Evolutionary conservation across 1,139 yeast species (phyloP), one percentile per base, ranked within the genome.

Genomic region (Geotrichum reessii): DNA sequence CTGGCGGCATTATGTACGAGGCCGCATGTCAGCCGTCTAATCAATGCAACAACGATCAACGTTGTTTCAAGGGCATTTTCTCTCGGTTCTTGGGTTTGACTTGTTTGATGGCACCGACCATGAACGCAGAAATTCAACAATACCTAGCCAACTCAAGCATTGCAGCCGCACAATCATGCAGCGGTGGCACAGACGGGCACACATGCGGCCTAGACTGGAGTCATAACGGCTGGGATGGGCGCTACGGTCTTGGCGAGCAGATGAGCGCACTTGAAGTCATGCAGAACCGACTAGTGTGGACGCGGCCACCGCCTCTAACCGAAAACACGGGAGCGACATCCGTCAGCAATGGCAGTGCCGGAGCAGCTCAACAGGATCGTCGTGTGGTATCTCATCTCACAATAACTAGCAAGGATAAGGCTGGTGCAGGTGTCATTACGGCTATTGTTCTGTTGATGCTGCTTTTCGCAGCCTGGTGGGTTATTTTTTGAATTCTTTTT

Each of bases 181-280:
- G 83, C 2, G 97, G 97, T 66, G 97, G 97, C 71, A 62, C 74
- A 3, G 97, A 91, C 75, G 90, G 91, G 17, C 89, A 87, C 69
- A 91, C 97, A 0, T 92, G 98, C 76, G 97, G 97, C 50, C 71
- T 83, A 60, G 80, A 86, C 69, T 92, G 98, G 98, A 75, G 81
- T 50, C 67, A 73, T 33, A 76, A 73, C 53, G 81, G 82, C 19
- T 92, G 91, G 87, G 98, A 92, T 72, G 86, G 84, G 1, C 71
- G 66, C 53, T 91, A 81, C 66, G 98, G 98, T 14, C 78, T 92
- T 49, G 97, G 98, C 63, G 97, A 92, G 73, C 97, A 92, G 72
- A 88, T 92, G 87, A 73, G 84, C 53, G 96, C 97, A 0, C 76
- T 91, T 59, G 97, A 91, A 70, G 83, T 82, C 3, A 80, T 91